Percentiles rank a stretch among this genome's conserved stretches.
These are phyloP conservation scores for Berberis thunbergii DNA, from an alignment of 164 flowering plant genomes.

Conservation along the genomic window DNA sequence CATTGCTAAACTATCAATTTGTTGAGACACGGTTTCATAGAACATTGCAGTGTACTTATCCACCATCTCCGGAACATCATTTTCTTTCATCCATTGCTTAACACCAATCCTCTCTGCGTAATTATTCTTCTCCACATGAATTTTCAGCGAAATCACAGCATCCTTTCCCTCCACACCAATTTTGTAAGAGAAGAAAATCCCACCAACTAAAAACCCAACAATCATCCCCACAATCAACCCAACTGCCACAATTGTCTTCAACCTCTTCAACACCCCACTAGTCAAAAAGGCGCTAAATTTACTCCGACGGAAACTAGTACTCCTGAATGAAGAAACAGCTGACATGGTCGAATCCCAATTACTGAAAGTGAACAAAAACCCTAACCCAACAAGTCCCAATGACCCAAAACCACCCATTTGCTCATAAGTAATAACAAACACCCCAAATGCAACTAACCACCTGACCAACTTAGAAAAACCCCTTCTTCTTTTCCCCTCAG, in stretches of 20 bases:
- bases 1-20: constrained; percentile 70
- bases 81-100: constrained; percentile 90
- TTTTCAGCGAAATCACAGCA: constrained; percentile 67
- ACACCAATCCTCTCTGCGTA: constrained; percentile 81
- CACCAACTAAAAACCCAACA: constrained; percentile 53
- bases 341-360: constrained; percentile 56
- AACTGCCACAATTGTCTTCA: constrained; percentile 78
- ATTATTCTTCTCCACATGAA: constrained; percentile 73
- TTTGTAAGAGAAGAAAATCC: constrained; percentile 78
- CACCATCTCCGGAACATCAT: constrained; percentile 77
- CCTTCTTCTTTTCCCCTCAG: constrained; percentile 15
- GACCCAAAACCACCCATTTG: constrained; percentile 47
- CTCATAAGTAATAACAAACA: constrained; percentile 66
- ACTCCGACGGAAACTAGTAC: constrained; percentile 41
- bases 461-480: constrained; percentile 61
- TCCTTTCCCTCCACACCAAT: constrained; percentile 92
- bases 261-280: constrained; percentile 44
- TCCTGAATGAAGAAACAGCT: constrained; percentile 52
- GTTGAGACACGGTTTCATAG: constrained; percentile 61
- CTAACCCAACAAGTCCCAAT: constrained; percentile 41
- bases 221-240: constrained; percentile 79
- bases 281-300: constrained; percentile 52
- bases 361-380: constrained; percentile 38
- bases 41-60: constrained; percentile 61
- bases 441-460: constrained; percentile 75